These are phyloP conservation scores for Naganishia onofrii DNA, from an alignment of 768 basidiomycete species.

Conservation along the genomic window DNA sequence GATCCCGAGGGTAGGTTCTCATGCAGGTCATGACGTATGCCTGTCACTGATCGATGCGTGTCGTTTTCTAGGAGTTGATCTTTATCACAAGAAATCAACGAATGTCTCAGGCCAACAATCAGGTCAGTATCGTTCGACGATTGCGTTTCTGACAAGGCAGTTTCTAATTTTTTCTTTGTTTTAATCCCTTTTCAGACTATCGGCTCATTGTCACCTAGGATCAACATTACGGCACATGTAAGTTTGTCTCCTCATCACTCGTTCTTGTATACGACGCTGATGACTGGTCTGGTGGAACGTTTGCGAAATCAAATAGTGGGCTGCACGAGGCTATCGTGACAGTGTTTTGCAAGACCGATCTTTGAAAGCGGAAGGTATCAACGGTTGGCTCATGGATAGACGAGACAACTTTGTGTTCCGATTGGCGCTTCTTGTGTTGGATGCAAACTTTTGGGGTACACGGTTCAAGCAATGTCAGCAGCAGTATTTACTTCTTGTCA, in stretches of 20 bases:
- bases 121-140: conserved; percentile 24
- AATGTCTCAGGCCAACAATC: conserved; percentile 57
- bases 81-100: conserved; percentile 52
- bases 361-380: conserved; percentile 46
- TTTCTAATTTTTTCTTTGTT: not conserved
- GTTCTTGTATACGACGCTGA: no score
- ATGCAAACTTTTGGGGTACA: conserved; percentile 68
- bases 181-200: conserved; percentile 58
- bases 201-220: conserved; percentile 81
- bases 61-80: conserved; percentile 38
- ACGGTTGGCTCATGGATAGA: conserved; percentile 49
- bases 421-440: conserved; percentile 65
- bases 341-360: conserved; percentile 40
- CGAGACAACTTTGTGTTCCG: conserved; percentile 63
- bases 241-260: conserved; percentile 53
- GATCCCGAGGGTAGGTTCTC: conserved; percentile 41
- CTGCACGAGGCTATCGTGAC: conserved; percentile 25
- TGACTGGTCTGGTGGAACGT: not conserved
- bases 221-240: conserved; percentile 81
- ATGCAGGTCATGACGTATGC: conserved; percentile 56
- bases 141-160: not conserved
- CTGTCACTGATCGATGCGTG: conserved; percentile 42
- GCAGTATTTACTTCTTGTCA: not conserved
- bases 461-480: conserved; percentile 56
- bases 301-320: conserved; percentile 20